Conservation (phyloP, 768 basidiomycete genomes). For the Dioszegia crocea region DNA sequence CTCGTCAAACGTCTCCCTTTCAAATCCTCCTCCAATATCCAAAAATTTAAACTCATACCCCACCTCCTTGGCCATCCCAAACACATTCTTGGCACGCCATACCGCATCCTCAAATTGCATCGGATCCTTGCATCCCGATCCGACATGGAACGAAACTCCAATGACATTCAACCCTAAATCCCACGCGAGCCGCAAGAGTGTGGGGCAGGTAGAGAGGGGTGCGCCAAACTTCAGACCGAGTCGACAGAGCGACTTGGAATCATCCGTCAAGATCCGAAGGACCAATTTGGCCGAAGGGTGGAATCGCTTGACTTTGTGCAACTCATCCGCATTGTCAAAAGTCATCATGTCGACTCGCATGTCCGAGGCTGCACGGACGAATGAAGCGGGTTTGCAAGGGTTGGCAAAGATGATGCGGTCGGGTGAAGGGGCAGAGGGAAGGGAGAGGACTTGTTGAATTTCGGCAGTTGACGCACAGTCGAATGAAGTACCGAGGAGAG, state of each 20-base stretch:
- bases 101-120: conserved; percentile 85
- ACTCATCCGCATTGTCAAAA: conserved; percentile 95
- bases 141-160: conserved; percentile 96
- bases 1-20: conserved; percentile 74
- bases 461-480: conserved; percentile 96
- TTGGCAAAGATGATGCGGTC: conserved; percentile 93
- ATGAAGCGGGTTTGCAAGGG: conserved; percentile 94
- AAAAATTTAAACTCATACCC: conserved; percentile 80
- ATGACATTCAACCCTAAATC: conserved; percentile 78
- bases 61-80: conserved; percentile 75
- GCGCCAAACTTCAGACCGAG: conserved; percentile 98
- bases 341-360: conserved; percentile 88
- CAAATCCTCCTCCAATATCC: conserved; percentile 96
- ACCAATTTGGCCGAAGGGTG: conserved; percentile 81
- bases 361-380: conserved; percentile 77
- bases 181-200: conserved; percentile 70
- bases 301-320: conserved; percentile 80
- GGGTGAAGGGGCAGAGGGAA: conserved; percentile 63
- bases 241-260: conserved; percentile 87
- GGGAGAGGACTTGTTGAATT: conserved; percentile 70
- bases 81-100: conserved; percentile 71
- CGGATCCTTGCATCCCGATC: conserved; percentile 92
- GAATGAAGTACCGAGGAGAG: conserved; percentile 85
- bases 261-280: conserved; percentile 94
- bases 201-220: conserved; percentile 70